These are phyloP conservation scores for Candida germanica DNA, from an alignment of 805 yeast species.

Conservation along the genomic window DNA sequence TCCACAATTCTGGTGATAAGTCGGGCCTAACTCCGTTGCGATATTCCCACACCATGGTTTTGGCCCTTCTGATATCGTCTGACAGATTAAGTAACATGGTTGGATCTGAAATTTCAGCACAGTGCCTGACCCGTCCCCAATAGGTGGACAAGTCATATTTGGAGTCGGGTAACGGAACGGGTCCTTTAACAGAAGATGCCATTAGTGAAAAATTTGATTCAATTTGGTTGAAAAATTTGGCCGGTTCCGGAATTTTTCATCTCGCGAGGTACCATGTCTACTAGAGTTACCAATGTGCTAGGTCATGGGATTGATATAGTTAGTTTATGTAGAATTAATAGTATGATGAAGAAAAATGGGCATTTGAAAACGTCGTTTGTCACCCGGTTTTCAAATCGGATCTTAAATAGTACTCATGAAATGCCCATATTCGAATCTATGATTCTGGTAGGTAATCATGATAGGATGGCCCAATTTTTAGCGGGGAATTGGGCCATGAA, in stretches of 20 bases:
- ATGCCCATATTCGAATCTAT: conserved; percentile 24
- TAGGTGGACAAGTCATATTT: conserved; percentile 77
- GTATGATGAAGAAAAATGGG: conserved; percentile 32
- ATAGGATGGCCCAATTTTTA: conserved; percentile 31
- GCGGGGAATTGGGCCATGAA: conserved; percentile 70
- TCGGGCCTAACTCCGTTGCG: conserved; percentile 60
- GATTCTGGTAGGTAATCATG: conserved; percentile 14
- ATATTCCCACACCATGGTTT: conserved; percentile 63
- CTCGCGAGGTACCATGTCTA: neutral
- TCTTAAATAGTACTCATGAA: conserved; percentile 48
- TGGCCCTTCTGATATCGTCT: conserved; percentile 61
- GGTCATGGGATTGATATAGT: conserved; percentile 62
- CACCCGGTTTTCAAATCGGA: conserved; percentile 39
- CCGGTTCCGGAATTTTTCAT: neutral
- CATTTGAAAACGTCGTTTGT: conserved; percentile 6
- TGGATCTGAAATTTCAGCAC: conserved; percentile 92
- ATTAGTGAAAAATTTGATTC: conserved; percentile 36
- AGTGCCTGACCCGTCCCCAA: conserved; percentile 92
- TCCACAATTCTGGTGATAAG: conserved; percentile 85
- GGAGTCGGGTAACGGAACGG: conserved; percentile 74
- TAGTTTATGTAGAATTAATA: conserved; percentile 42
- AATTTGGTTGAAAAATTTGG: neutral
- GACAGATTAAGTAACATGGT: conserved; percentile 75
- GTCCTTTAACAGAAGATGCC: conserved; percentile 90
- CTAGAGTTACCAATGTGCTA: conserved; percentile 16